Evolutionary conservation across 352 stramenopile genomes (phyloP), one percentile per base, ranked within the genome.

Genomic region (Achlya hypogyna): DNA sequence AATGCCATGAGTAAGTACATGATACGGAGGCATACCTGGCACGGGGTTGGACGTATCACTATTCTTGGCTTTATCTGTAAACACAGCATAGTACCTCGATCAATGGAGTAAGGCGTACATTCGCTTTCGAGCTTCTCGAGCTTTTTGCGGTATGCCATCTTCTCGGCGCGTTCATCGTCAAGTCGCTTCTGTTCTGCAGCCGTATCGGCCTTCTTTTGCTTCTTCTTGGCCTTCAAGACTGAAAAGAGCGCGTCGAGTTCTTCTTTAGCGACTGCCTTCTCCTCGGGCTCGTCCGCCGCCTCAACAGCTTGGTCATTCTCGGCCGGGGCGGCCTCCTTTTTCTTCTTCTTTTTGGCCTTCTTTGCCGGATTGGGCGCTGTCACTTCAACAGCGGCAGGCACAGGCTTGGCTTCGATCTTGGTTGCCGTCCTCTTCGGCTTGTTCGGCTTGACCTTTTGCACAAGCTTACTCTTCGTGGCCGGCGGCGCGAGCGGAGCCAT

Each of bases 171-270:
- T 38, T 67, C 60, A 14, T 58, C 23, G 22, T 35, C 60, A 12
- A 45, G 28, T 28, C 51, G 60, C 18, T 49, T 25, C 23, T 28
- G 75, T 16, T 91, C 74, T 42, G 91, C 73, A 5, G 66, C 74
- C 72, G 86, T 73, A 53, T 86, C 84, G 63, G 86, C 82, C 16
- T 52, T 9, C 47, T 89, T 79, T 40, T 77, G 75, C 58, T 80
- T 70, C 53, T 94, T 93, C 58, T 86, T 81, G 8, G 74, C 78
- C 71, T 93, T 91, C 9, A 94, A 62, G 1, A 75, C 79, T 47
- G 77, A 70, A 56, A 94, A 94, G 49, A 94, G 69, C 42, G 91
- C 82, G 73, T 94, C 86, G 31, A 94, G 90, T 18, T 90, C 81
- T 5, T 62, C 70, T 16, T 63, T 78, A 27, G 42, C 65, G 16